These are phyloP conservation scores for Nakazawaea molendinolei DNA, from an alignment of 805 yeast species.

Conservation along the genomic window DNA sequence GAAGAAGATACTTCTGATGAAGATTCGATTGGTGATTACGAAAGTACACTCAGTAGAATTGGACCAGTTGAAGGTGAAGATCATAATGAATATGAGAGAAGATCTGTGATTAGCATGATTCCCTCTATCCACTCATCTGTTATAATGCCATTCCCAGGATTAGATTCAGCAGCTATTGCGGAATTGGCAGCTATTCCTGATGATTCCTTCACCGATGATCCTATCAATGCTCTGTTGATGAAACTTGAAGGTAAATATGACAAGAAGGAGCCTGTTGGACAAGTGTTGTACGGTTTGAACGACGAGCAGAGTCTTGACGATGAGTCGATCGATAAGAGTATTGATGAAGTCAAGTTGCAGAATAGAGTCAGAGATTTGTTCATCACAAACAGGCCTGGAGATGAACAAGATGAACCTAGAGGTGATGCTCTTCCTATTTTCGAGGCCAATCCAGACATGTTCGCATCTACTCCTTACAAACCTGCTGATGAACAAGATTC, in stretches of 20 bases:
- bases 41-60: conserved; percentile 13
- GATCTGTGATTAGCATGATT: conserved; percentile 20
- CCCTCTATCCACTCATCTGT: conserved; percentile 25
- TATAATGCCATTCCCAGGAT: conserved; percentile 37
- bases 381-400: conserved; percentile 18
- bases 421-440: conserved; percentile 14
- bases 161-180: conserved; percentile 53
- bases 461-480: conserved; percentile 1
- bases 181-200: conserved; percentile 84
- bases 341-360: conserved; percentile 25
- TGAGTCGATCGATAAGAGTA: conserved; percentile 10
- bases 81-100: conserved; percentile 24
- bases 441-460: neutral
- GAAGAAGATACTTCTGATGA: conserved; percentile 8
- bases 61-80: conserved; percentile 8
- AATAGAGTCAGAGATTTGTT: conserved; percentile 27
- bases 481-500: neutral
- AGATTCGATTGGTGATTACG: conserved; percentile 14
- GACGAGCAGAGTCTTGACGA: conserved; percentile 18
- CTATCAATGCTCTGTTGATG: conserved; percentile 63
- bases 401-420: conserved; percentile 14
- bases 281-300: conserved; percentile 19
- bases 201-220: conserved; percentile 61
- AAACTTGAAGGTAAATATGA: conserved; percentile 67
- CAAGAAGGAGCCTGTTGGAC: conserved; percentile 12